Percentiles rank a stretch among this genome's conserved stretches.
These are phyloP conservation scores for Rubia tinctorum DNA, from an alignment of 305 asterid genomes.

Conservation along the genomic window DNA sequence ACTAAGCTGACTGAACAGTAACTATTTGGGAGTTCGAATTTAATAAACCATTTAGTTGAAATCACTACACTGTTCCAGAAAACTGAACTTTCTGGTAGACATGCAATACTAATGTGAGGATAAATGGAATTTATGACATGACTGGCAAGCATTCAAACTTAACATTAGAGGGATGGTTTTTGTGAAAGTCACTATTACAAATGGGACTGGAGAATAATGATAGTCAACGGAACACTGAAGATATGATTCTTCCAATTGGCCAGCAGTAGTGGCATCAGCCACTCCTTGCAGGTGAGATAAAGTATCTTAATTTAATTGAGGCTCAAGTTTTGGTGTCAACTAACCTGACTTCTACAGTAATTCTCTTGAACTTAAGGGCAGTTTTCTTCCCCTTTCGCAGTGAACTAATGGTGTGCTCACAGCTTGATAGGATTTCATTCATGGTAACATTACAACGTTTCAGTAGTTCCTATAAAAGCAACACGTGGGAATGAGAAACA, in stretches of 20 bases:
- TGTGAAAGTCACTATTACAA: not conserved
- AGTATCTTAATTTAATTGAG: not conserved
- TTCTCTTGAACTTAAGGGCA: constrained; percentile 56
- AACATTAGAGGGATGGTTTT: not conserved
- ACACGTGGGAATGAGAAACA: constrained; percentile 16
- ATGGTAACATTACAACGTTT: constrained; percentile 43
- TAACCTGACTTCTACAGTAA: constrained; percentile 67
- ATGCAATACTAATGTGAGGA: not conserved
- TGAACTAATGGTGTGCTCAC: constrained; percentile 52
- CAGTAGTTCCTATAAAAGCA: constrained; percentile 52
- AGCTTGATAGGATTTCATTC: constrained; percentile 58
- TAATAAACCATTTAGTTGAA: not conserved
- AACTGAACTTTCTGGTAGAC: not conserved
- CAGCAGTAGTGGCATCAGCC: not conserved
- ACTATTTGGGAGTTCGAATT: not conserved
- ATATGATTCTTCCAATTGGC: not conserved
- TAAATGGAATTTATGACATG: not conserved
- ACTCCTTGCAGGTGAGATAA: not conserved
- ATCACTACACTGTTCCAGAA: not conserved
- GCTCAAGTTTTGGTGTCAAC: constrained; percentile 27
- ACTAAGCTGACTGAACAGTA: not conserved
- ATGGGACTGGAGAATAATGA: not conserved
- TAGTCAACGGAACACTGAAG: not conserved
- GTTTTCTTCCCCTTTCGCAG: constrained; percentile 65
- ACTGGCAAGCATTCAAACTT: not conserved